These are phyloP conservation scores for Hevea brasiliensis DNA, from an alignment of 345 rosid genomes.

Conservation along the genomic window DNA sequence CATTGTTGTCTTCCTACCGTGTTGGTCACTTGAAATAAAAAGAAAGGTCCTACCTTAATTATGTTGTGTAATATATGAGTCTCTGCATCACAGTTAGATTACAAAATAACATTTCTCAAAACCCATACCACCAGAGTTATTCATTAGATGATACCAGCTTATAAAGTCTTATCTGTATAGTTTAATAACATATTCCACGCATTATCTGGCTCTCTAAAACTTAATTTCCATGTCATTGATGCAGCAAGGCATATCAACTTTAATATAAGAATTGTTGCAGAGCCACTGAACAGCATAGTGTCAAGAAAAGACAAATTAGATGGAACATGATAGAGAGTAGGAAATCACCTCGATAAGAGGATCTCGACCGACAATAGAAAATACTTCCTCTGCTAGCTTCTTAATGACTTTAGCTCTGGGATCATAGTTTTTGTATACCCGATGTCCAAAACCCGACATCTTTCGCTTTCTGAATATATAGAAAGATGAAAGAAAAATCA, in stretches of 20 bases:
- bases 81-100: no score
- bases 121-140: neutral
- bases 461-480: conserved; percentile 68
- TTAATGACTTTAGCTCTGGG: conserved; percentile 94
- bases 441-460: conserved; percentile 99
- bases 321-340: conserved; percentile 6
- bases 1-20: no score
- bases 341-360: conserved; percentile 88
- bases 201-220: neutral
- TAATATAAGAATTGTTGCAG: no score
- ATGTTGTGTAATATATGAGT: no score
- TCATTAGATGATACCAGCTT: neutral
- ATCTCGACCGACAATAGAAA: conserved; percentile 91
- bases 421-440: conserved; percentile 96
- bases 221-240: neutral
- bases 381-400: conserved; percentile 92
- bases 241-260: neutral
- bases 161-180: no score
- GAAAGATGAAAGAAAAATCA: conserved; percentile 11
- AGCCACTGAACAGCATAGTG: no score
- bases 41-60: no score
- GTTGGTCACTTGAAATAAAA: no score
- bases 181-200: no score
- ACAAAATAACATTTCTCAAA: no score
- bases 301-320: no score